Evolutionary conservation across 768 basidiomycete species (phyloP).

Genomic region (Agrocybe chaxingu): DNA sequence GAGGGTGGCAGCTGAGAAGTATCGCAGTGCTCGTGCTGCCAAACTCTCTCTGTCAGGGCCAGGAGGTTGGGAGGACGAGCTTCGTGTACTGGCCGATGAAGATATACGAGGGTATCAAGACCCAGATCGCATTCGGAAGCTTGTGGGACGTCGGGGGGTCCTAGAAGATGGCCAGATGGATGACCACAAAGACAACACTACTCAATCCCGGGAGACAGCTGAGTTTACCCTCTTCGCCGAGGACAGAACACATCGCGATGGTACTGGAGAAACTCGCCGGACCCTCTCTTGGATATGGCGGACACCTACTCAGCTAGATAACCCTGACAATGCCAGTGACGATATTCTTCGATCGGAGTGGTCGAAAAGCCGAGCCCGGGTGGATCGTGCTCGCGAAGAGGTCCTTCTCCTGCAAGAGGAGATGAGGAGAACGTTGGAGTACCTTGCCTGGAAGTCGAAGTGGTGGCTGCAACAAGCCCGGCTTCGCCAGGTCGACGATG

Average conservation of each 20-base stretch:
- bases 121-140: background rate
- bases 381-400: conserved; percentile 19
- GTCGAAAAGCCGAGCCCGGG: conserved; percentile 20
- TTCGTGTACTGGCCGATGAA: conserved; percentile 3
- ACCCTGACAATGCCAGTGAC: background rate
- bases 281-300: conserved; percentile 14
- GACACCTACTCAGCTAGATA: background rate
- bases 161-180: background rate
- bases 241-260: conserved; percentile 1
- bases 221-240: background rate
- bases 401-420: conserved; percentile 22
- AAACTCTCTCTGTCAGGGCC: conserved; percentile 3
- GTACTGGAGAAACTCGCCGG: conserved; percentile 11
- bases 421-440: conserved; percentile 14
- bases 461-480: conserved; percentile 7
- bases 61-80: conserved; percentile 5
- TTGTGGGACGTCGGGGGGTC: background rate
- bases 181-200: background rate
- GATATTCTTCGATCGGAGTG: conserved; percentile 11
- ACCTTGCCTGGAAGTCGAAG: conserved; percentile 13
- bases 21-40: no score
- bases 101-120: conserved; percentile 10
- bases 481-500: no score
- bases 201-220: no score
- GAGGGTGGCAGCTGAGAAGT: no score